These are phyloP conservation scores for Phytophthora rubi DNA, from an alignment of 352 stramenopile genomes.

Conservation along the genomic window DNA sequence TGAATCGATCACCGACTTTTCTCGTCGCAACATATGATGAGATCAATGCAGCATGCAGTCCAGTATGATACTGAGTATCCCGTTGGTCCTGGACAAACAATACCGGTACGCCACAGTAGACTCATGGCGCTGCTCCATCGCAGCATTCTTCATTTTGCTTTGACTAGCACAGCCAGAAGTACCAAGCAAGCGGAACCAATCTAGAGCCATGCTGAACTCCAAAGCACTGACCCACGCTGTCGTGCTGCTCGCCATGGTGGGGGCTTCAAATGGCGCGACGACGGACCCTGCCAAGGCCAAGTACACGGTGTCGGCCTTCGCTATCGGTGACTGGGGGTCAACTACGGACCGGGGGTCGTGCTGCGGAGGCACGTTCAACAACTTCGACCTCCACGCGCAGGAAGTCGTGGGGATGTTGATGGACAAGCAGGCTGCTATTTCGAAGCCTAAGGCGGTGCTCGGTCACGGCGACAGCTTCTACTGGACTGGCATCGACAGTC, in stretches of 20 bases:
- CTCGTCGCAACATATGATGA: not conserved
- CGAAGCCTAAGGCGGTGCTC: conserved; percentile 42
- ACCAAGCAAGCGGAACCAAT: too few species aligned
- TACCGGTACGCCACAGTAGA: not conserved
- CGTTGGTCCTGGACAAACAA: not conserved
- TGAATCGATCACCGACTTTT: not conserved
- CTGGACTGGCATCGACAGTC: conserved; percentile 24
- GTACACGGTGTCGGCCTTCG: conserved; percentile 14
- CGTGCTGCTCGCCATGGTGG: not conserved
- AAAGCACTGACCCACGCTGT: conserved; percentile 7
- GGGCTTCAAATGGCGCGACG: not conserved
- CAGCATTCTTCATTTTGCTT: not conserved
- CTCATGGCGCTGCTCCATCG: too few species aligned
- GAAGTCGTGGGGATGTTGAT: conserved; percentile 40
- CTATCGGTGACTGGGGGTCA: conserved; percentile 53
- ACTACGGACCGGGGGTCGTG: conserved; percentile 41
- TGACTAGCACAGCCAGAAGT: too few species aligned
- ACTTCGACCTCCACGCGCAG: conserved; percentile 37
- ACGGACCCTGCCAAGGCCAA: conserved; percentile 5
- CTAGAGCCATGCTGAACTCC: conserved; percentile 2
- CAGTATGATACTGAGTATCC: too few species aligned
- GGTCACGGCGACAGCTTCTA: conserved; percentile 23
- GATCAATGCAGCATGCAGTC: not conserved
- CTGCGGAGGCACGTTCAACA: conserved; percentile 39
- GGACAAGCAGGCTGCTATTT: conserved; percentile 34